Evolutionary conservation across 2,329 filamentous ascomycete genomes (phyloP).

Genomic region (Cladosporium phlei): DNA sequence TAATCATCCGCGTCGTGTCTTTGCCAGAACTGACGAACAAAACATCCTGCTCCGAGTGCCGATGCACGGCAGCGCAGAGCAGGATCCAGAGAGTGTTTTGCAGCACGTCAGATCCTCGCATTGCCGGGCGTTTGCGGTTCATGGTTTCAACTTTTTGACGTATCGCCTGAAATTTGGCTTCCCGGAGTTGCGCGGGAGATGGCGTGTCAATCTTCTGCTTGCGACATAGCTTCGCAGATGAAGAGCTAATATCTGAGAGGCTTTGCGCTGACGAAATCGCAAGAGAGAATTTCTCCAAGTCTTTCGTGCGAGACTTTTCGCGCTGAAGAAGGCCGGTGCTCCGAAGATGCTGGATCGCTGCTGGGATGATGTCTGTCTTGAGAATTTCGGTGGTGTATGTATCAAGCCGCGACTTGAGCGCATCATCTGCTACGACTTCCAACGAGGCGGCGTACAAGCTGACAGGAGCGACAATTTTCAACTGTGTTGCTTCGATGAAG

Average conservation of each 20-base stretch:
- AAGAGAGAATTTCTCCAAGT: conserved; percentile 26
- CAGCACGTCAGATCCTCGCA: conserved; percentile 28
- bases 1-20: conserved; percentile 35
- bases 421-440: conserved; percentile 22
- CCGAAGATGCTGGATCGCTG: conserved; percentile 13
- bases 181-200: conserved; percentile 13
- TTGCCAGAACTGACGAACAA: conserved; percentile 33
- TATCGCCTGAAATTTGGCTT: conserved; percentile 20
- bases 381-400: conserved; percentile 24
- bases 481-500: conserved; percentile 17
- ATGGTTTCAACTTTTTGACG: conserved; percentile 22
- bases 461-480: conserved; percentile 17
- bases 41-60: conserved; percentile 17
- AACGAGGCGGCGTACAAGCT: conserved; percentile 27
- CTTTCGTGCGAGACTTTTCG: conserved; percentile 20
- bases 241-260: conserved; percentile 22
- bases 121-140: conserved; percentile 19
- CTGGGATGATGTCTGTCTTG: conserved; percentile 22
- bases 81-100: conserved; percentile 33
- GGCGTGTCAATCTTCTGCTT: conserved; percentile 27
- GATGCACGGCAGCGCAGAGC: neutral
- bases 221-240: conserved; percentile 22
- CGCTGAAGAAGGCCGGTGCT: conserved; percentile 9
- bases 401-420: conserved; percentile 26
- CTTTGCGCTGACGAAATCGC: conserved; percentile 20